Evolutionary conservation across 805 yeast species (phyloP).

Genomic region (Kodamaea sagamina): DNA sequence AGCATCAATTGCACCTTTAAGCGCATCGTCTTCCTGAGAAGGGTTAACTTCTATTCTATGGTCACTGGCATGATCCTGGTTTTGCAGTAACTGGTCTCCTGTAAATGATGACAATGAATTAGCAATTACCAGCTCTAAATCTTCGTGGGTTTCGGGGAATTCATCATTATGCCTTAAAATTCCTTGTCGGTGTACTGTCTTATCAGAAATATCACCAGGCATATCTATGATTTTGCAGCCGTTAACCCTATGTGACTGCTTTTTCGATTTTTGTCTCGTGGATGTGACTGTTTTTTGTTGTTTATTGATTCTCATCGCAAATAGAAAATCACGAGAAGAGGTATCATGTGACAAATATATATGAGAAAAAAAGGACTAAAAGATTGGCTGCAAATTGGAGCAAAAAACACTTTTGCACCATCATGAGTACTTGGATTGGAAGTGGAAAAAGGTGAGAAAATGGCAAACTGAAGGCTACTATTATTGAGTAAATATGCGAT

Average conservation of each 20-base stretch:
- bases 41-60: background rate
- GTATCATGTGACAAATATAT: background rate
- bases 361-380: too few relatives aligned
- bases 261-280: slow-evolving; percentile 15
- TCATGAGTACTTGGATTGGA: too few relatives aligned
- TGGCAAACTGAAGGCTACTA: too few relatives aligned
- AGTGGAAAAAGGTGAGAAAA: too few relatives aligned
- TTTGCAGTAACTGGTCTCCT: slow-evolving; percentile 15
- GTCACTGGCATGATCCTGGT: slow-evolving; percentile 1
- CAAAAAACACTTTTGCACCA: too few relatives aligned
- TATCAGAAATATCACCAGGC: slow-evolving; percentile 4
- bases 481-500: too few relatives aligned
- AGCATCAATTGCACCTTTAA: slow-evolving; percentile 41
- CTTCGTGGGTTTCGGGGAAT: slow-evolving; percentile 1
- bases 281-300: slow-evolving; percentile 23
- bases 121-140: slow-evolving; percentile 15
- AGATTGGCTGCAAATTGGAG: background rate
- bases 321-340: too few relatives aligned
- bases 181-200: slow-evolving; percentile 1
- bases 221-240: background rate
- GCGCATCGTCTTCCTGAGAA: slow-evolving; percentile 24
- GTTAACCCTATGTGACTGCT: slow-evolving; percentile 23
- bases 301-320: background rate
- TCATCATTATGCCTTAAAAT: slow-evolving; percentile 1
- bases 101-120: slow-evolving; percentile 11